phyloP scores from a whole-genome alignment of 495 filamentous ascomycete species.

The Hyaloscypha variabilis region DNA sequence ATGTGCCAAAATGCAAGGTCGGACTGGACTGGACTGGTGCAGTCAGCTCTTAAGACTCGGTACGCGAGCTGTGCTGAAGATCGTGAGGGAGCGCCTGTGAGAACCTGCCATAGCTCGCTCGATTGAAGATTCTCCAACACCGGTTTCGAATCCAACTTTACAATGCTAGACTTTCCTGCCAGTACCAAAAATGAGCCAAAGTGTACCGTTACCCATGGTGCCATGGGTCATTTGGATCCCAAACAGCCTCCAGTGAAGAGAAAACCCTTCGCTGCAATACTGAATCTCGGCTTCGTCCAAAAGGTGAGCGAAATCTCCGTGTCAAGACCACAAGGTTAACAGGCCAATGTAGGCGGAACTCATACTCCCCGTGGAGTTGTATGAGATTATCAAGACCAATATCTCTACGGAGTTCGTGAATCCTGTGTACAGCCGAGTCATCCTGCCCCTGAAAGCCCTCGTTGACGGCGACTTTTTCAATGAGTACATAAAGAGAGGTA shows the following conservation, averaged over 20 bases:
- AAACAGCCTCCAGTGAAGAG: constrained; percentile 71
- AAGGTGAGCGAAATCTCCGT: constrained; percentile 51
- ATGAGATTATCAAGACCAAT: constrained; percentile 57
- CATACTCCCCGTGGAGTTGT: constrained; percentile 69
- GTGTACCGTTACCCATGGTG: constrained; percentile 70
- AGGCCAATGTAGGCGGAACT: constrained; percentile 65
- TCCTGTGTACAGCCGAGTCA: constrained; percentile 67
- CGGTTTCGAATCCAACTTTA: neutral
- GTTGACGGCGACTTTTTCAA: constrained; percentile 82
- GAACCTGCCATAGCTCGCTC: neutral
- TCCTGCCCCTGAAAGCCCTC: constrained; percentile 72
- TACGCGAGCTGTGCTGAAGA: too few relatives aligned
- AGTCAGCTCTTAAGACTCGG: too few relatives aligned
- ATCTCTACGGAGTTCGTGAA: constrained; percentile 38
- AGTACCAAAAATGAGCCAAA: constrained; percentile 50
- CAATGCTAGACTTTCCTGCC: constrained; percentile 27
- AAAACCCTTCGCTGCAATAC: constrained; percentile 71
- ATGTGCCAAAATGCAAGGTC: too few relatives aligned
- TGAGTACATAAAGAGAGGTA: constrained; percentile 85
- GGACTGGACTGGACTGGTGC: too few relatives aligned
- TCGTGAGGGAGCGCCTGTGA: too few relatives aligned
- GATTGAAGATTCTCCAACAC: neutral
- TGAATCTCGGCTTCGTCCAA: constrained; percentile 72
- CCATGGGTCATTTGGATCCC: constrained; percentile 66
- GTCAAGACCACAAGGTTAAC: constrained; percentile 13